phyloP scores from a whole-genome alignment of 306 rosid genomes.

The Prosopis cineraria region DNA sequence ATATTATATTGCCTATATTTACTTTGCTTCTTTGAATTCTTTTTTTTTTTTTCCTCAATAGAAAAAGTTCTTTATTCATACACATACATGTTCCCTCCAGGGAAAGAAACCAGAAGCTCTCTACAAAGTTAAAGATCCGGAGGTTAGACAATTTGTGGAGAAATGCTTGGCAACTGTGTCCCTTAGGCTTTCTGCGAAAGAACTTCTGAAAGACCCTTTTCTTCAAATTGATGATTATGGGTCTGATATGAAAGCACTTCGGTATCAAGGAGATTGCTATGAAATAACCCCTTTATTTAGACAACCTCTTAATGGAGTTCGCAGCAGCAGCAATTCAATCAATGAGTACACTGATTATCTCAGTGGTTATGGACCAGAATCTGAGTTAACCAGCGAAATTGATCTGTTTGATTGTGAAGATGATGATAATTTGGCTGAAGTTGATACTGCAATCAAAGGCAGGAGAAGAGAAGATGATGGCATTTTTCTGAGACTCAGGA shows the following conservation, averaged over 20 bases:
- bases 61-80: conserved; percentile 23
- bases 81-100: conserved; percentile 44
- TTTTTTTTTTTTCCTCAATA: neutral
- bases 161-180: conserved; percentile 88
- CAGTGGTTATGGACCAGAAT: conserved; percentile 54
- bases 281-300: conserved; percentile 55
- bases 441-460: conserved; percentile 74
- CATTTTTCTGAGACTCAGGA: conserved; percentile 88
- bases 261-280: conserved; percentile 55
- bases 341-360: conserved; percentile 48
- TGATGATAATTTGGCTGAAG: conserved; percentile 62
- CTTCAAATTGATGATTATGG: conserved; percentile 75
- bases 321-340: conserved; percentile 41
- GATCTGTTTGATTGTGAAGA: conserved; percentile 77
- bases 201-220: conserved; percentile 85
- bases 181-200: conserved; percentile 76
- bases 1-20: neutral
- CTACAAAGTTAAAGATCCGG: conserved; percentile 70
- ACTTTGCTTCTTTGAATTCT: neutral
- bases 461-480: conserved; percentile 72
- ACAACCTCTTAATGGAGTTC: conserved; percentile 52
- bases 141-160: conserved; percentile 78
- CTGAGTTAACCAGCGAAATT: conserved; percentile 53
- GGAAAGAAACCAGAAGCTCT: conserved; percentile 86
- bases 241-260: conserved; percentile 47